A percentile compares a stretch with the other conserved stretches of the same genome.
These are phyloP conservation scores for Sinapis alba DNA, from an alignment of 441 rosid genomes.

Conservation along the genomic window DNA sequence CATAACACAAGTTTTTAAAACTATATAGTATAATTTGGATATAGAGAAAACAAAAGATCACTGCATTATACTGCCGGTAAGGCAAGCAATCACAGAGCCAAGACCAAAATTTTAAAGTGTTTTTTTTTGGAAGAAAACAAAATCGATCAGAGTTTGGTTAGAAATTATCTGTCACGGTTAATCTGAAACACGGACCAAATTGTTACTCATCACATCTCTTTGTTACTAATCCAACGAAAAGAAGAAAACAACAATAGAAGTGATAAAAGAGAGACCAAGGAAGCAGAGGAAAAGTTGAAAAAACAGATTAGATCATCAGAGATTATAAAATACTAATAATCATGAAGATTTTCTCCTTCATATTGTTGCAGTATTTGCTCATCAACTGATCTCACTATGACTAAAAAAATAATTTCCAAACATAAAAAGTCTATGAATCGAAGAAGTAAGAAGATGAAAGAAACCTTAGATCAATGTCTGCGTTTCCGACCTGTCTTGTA, in stretches of 20 bases:
- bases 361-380: conserved; percentile 74
- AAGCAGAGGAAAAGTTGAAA: neutral
- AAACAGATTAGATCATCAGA: conserved; percentile 47
- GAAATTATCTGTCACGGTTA: conserved; percentile 52
- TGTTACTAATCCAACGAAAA: neutral
- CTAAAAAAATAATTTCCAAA: neutral
- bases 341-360: conserved; percentile 48
- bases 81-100: conserved; percentile 33
- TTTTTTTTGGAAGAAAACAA: neutral
- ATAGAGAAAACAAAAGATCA: neutral
- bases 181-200: conserved; percentile 83
- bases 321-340: conserved; percentile 63
- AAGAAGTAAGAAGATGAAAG: neutral
- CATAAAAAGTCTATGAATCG: neutral
- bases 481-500: neutral
- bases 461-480: too few relatives aligned
- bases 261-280: neutral
- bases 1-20: conserved; percentile 22
- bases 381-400: conserved; percentile 45
- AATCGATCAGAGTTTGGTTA: conserved; percentile 60
- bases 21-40: neutral
- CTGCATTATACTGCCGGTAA: neutral
- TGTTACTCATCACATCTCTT: conserved; percentile 47
- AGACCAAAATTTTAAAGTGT: neutral
- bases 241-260: neutral